Evolutionary conservation across 2,329 filamentous ascomycete genomes (phyloP), one percentile per base, ranked within the genome.

Genomic region (Penicillium sp.): DNA sequence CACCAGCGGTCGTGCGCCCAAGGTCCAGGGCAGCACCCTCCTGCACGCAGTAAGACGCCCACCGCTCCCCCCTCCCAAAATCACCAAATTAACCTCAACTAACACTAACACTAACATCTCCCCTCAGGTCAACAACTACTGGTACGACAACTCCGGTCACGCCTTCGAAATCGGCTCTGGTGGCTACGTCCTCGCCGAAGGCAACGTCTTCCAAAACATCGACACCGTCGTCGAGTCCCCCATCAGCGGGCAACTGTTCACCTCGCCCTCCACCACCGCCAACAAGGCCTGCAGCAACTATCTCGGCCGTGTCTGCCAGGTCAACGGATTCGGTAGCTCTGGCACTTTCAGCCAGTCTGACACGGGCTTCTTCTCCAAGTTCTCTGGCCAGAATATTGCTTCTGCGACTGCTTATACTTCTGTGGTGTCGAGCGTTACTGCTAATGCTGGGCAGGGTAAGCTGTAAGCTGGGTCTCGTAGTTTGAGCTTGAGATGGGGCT

Each of bases 171-270:
- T 81, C 50, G 77, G 76, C 54, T 50, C 70, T 5, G 79, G 79
- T 43, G 75, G 66, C 53, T 76, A 75, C 64, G 79, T 84, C 45
- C 75, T 87, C 22, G 81, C 81, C 2, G 84, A 87, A 74, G 85
- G 84, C 39, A 86, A 84, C 66, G 74, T 83, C 50, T 87, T 86
- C 78, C 80, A 85, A 72, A 82, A 84, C 65, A 79, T 87, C 55
- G 69, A 73, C 14, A 74, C 75, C 20, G 71, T 77, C 20, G 71
- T 82, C 49, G 76, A 81, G 60, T 64, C 70, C 15, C 69, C 63
- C 15, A 72, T 76, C 55, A 64, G 67, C n/a, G 80, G 79, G 7
- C 59, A 75, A 62, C 64, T 80, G 50, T 81, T 80, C 63, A 74
- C 75, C 15, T 63, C 71, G 0, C 73, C 75, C 6, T 64, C 59